Evolutionary conservation across 116 monocot species (phyloP).

Genomic region (Phalaenopsis hybrid): DNA sequence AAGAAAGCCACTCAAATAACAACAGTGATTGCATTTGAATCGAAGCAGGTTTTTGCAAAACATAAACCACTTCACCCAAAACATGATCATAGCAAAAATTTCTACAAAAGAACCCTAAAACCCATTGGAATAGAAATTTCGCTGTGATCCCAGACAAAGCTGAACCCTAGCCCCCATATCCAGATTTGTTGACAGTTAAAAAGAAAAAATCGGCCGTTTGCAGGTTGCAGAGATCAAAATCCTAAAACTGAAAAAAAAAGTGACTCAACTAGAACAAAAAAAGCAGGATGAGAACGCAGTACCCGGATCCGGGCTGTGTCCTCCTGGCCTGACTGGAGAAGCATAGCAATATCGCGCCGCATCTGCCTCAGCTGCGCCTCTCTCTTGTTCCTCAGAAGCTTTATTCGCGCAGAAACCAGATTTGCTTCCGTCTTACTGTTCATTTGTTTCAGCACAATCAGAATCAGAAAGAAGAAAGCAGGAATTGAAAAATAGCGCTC

Average conservation of each 20-base stretch:
- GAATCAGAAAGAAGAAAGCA: not conserved
- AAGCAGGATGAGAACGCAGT: not conserved
- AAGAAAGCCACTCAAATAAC: too few relatives aligned
- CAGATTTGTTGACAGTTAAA: not conserved
- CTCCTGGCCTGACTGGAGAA: slow-evolving; percentile 51
- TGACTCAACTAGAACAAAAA: not conserved
- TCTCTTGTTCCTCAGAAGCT: slow-evolving; percentile 61
- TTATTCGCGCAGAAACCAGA: slow-evolving; percentile 51
- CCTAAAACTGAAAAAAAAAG: not conserved
- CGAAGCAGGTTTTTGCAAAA: not conserved
- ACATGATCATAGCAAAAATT: not conserved
- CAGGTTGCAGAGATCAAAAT: not conserved
- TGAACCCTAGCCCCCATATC: not conserved
- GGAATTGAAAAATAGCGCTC: not conserved
- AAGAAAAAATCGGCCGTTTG: not conserved
- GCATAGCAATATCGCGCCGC: slow-evolving; percentile 64
- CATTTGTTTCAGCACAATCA: not conserved
- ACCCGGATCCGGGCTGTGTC: slow-evolving; percentile 73
- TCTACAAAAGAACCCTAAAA: not conserved
- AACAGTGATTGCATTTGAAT: too few relatives aligned
- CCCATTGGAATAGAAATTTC: not conserved
- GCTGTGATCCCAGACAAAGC: not conserved
- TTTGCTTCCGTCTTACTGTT: slow-evolving; percentile 72
- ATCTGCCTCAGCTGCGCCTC: slow-evolving; percentile 62
- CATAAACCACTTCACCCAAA: not conserved